Evolutionary conservation across 2,329 filamentous ascomycete genomes (phyloP).

Genomic region (Penicillium expansum): DNA sequence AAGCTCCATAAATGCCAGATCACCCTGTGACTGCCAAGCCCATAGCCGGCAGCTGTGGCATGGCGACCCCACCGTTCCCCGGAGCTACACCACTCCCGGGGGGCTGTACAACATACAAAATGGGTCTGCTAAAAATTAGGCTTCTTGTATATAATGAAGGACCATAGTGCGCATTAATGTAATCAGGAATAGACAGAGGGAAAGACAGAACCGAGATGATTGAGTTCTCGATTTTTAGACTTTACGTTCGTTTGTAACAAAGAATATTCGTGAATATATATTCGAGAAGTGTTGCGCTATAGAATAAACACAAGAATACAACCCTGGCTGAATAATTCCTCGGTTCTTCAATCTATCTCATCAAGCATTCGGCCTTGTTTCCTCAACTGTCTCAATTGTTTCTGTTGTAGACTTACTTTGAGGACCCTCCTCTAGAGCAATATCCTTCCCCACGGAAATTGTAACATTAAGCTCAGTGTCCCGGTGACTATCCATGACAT

Average conservation of each 20-base stretch:
- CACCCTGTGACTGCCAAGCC: background rate
- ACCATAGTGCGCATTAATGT: background rate
- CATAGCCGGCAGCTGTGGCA: background rate
- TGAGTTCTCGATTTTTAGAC: background rate
- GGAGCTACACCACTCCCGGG: too few species aligned
- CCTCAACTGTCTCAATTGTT: background rate
- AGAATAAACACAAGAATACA: background rate
- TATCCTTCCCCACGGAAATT: slow-evolving; percentile 12
- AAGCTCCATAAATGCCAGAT: background rate
- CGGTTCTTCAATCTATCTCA: background rate
- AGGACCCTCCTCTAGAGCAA: slow-evolving; percentile 14
- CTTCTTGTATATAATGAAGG: background rate
- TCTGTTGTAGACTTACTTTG: slow-evolving; percentile 6
- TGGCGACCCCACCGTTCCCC: background rate
- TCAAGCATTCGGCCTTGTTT: background rate
- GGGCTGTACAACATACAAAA: too few species aligned
- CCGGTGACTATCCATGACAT: slow-evolving; percentile 26
- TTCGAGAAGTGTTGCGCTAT: background rate
- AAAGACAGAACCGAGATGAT: background rate
- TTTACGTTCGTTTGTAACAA: background rate
- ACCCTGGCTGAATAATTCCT: background rate
- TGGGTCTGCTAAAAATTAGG: too few species aligned
- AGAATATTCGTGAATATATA: background rate
- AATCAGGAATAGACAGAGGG: background rate
- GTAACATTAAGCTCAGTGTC: slow-evolving; percentile 21